Percentiles rank a stretch among this genome's conserved stretches.
Evolutionary conservation across 2,329 filamentous ascomycete genomes (phyloP).

Genomic region (Pseudodiploospora longispora): DNA sequence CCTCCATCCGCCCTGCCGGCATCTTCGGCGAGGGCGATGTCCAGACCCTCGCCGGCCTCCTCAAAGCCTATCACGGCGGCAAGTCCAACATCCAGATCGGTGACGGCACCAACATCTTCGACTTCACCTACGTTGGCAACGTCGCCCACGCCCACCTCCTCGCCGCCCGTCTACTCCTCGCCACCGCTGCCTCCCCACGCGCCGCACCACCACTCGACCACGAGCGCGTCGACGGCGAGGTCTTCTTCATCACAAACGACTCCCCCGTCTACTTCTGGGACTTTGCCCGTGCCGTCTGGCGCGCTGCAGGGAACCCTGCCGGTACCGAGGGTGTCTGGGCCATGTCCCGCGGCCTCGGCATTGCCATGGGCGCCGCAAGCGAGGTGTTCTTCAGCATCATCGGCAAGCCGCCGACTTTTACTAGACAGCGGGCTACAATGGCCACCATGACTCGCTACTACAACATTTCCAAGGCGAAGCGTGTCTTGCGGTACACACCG

Average conservation of each 20-base stretch:
- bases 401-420: slow-evolving; percentile 48
- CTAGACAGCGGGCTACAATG: slow-evolving; percentile 53
- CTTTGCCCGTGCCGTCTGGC: slow-evolving; percentile 72
- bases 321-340: slow-evolving; percentile 48
- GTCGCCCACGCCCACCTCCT: slow-evolving; percentile 73
- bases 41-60: slow-evolving; percentile 63
- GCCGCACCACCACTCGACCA: slow-evolving; percentile 57
- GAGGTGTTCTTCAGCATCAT: slow-evolving; percentile 44
- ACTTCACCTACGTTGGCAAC: slow-evolving; percentile 58
- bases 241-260: slow-evolving; percentile 87
- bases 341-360: slow-evolving; percentile 43
- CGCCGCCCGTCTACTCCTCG: slow-evolving; percentile 64
- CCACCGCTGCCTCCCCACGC: slow-evolving; percentile 38
- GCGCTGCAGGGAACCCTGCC: slow-evolving; percentile 43
- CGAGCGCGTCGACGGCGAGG: slow-evolving; percentile 74
- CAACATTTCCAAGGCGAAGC: slow-evolving; percentile 67
- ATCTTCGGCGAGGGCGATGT: slow-evolving; percentile 89
- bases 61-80: slow-evolving; percentile 60
- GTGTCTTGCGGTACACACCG: slow-evolving; percentile 60
- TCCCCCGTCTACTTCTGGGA: slow-evolving; percentile 88
- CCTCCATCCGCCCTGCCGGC: slow-evolving; percentile 73
- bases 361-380: slow-evolving; percentile 43
- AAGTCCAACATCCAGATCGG: slow-evolving; percentile 77
- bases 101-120: slow-evolving; percentile 53
- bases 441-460: slow-evolving; percentile 72